These are phyloP conservation scores for Globisporangium radiosum DNA, from an alignment of 352 stramenopile species.

Conservation along the genomic window DNA sequence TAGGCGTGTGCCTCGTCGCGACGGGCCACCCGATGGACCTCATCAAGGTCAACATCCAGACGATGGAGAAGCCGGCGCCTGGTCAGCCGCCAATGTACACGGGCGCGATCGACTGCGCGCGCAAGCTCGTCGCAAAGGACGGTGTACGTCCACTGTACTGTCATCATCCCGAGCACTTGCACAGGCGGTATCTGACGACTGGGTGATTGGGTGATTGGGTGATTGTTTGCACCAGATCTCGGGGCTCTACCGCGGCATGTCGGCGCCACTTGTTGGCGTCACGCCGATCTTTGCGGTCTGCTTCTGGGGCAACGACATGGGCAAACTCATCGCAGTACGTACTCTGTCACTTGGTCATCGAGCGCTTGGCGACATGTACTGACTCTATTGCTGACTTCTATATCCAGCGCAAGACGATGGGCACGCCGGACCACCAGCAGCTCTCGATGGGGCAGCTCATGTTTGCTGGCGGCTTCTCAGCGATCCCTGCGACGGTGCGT, in stretches of 20 bases:
- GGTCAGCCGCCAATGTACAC: slow-evolving; percentile 70
- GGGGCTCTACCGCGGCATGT: slow-evolving; percentile 94
- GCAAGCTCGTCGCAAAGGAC: slow-evolving; percentile 91
- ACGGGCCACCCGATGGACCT: slow-evolving; percentile 94
- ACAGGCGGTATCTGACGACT: background rate
- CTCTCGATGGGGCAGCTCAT: slow-evolving; percentile 83
- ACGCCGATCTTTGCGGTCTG: slow-evolving; percentile 95
- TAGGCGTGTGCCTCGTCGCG: slow-evolving; percentile 87
- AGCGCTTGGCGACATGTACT: background rate
- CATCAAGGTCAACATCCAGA: slow-evolving; percentile 95
- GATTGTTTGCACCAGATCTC: slow-evolving; percentile 27
- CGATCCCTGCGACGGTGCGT: slow-evolving; percentile 66
- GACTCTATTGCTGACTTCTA: background rate
- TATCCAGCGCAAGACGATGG: slow-evolving; percentile 46
- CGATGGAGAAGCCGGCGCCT: slow-evolving; percentile 65
- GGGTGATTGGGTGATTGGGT: background rate
- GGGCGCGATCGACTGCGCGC: slow-evolving; percentile 86
- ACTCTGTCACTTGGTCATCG: too few species aligned
- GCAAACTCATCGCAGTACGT: slow-evolving; percentile 87
- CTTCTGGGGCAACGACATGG: slow-evolving; percentile 98
- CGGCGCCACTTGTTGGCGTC: slow-evolving; percentile 91
- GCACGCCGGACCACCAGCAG: slow-evolving; percentile 49
- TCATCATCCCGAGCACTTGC: background rate
- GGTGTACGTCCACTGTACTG: slow-evolving; percentile 48
- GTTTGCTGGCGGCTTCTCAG: slow-evolving; percentile 88